A percentile compares a stretch with the other conserved stretches of the same genome.
These are phyloP conservation scores for Penicillium sp. DNA, from an alignment of 2,329 filamentous ascomycete species.

Conservation along the genomic window DNA sequence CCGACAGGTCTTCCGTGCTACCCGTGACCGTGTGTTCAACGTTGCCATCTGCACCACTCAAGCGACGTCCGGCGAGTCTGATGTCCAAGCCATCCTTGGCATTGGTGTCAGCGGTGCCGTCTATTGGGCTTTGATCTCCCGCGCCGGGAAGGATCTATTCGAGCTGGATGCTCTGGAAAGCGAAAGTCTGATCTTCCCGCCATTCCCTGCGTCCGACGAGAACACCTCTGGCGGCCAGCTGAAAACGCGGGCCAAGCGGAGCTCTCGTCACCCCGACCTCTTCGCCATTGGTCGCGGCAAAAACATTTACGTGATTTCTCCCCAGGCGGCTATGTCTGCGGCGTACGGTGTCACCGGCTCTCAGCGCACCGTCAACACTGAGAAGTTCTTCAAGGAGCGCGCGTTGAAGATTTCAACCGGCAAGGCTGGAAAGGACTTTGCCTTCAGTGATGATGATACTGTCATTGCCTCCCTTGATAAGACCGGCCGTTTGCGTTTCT, in stretches of 20 bases:
- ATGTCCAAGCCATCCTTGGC: constrained; percentile 81
- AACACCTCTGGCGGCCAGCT: constrained; percentile 89
- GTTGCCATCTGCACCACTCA: constrained; percentile 76
- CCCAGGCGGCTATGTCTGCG: constrained; percentile 55
- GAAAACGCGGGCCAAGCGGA: constrained; percentile 92
- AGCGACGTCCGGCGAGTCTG: constrained; percentile 53
- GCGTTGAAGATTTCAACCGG: constrained; percentile 93
- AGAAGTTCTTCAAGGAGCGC: constrained; percentile 82
- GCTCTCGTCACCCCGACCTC: constrained; percentile 84
- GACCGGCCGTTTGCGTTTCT: constrained; percentile 94
- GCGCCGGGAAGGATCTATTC: constrained; percentile 75
- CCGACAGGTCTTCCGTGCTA: constrained; percentile 87
- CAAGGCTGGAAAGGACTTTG: constrained; percentile 97
- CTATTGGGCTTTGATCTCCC: constrained; percentile 87
- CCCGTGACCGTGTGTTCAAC: constrained; percentile 92
- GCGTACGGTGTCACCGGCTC: constrained; percentile 54
- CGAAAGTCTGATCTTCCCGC: constrained; percentile 85
- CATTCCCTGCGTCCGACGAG: constrained; percentile 80
- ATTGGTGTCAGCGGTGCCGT: constrained; percentile 94
- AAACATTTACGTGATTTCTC: constrained; percentile 84
- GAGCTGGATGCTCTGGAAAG: constrained; percentile 78
- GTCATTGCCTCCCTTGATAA: constrained; percentile 96
- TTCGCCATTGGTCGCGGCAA: constrained; percentile 96
- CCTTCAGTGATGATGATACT: constrained; percentile 94
- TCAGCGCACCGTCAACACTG: constrained; percentile 73